Evolutionary conservation across 257 asterid species (phyloP).

Genomic region (Cordia subcordata): DNA sequence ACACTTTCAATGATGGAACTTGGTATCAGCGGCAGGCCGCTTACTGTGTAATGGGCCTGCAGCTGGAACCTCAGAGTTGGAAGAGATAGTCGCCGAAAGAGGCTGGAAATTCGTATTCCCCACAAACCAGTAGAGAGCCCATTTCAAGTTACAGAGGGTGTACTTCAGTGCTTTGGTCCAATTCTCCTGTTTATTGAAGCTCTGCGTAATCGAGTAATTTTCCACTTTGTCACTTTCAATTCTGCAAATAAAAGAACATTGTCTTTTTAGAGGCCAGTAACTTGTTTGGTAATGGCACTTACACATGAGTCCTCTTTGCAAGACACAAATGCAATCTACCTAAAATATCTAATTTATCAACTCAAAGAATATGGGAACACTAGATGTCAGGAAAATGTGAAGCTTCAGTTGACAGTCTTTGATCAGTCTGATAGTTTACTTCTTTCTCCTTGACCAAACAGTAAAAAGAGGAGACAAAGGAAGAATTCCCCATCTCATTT

Average conservation of each 20-base stretch:
- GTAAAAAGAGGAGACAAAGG: no score
- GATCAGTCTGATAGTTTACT: no score
- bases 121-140: conserved; percentile 98
- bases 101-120: conserved; percentile 96
- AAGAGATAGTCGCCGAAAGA: conserved; percentile 44
- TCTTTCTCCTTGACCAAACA: no score
- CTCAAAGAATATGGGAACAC: no score
- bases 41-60: conserved; percentile 47
- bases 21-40: conserved; percentile 39
- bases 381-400: no score
- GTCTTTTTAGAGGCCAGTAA: neutral
- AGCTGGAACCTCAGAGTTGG: conserved; percentile 52
- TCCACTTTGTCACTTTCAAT: conserved; percentile 95
- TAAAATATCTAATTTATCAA: no score
- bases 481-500: no score
- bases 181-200: conserved; percentile 88
- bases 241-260: conserved; percentile 38
- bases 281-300: neutral
- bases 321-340: no score
- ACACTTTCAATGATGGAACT: conserved; percentile 32
- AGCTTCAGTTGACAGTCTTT: no score
- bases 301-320: neutral
- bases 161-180: conserved; percentile 99
- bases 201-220: conserved; percentile 80
- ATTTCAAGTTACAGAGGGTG: conserved; percentile 91